phyloP scores from a whole-genome alignment of 2,329 filamentous ascomycete genomes.

The Hypoxylon sp. region DNA sequence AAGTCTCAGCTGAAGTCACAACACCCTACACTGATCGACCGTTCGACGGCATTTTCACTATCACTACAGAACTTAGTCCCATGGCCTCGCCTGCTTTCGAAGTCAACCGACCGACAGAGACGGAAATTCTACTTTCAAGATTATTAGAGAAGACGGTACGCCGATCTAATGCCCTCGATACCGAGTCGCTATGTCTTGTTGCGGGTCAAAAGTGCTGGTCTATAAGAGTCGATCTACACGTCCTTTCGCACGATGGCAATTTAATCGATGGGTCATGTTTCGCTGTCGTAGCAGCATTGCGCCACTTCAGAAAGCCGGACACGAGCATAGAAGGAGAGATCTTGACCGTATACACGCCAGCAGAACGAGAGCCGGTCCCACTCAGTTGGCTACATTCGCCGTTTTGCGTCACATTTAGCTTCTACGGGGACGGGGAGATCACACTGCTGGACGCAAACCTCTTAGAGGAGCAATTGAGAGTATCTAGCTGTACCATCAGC shows the following conservation, averaged over 20 bases:
- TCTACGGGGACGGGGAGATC: slow-evolving; percentile 80
- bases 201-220: slow-evolving; percentile 93
- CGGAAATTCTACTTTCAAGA: slow-evolving; percentile 87
- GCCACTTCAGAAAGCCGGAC: slow-evolving; percentile 93
- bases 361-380: slow-evolving; percentile 90
- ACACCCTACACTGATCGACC: slow-evolving; percentile 89
- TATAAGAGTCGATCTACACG: slow-evolving; percentile 90
- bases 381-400: slow-evolving; percentile 93
- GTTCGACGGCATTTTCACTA: slow-evolving; percentile 95
- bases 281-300: slow-evolving; percentile 87
- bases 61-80: slow-evolving; percentile 89
- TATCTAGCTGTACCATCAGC: slow-evolving; percentile 83
- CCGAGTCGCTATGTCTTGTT: slow-evolving; percentile 93
- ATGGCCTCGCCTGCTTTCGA: slow-evolving; percentile 95
- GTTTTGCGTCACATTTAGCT: slow-evolving; percentile 90
- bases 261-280: slow-evolving; percentile 89
- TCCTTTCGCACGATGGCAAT: slow-evolving; percentile 91
- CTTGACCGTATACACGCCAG: slow-evolving; percentile 85
- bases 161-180: slow-evolving; percentile 91
- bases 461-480: slow-evolving; percentile 82
- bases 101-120: slow-evolving; percentile 84
- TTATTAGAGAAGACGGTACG: slow-evolving; percentile 95
- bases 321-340: slow-evolving; percentile 87
- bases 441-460: slow-evolving; percentile 80
- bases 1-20: slow-evolving; percentile 89